These are phyloP conservation scores for Choanephora cucurbitarum DNA, from an alignment of 371 early-diverging fungal species.

Conservation along the genomic window DNA sequence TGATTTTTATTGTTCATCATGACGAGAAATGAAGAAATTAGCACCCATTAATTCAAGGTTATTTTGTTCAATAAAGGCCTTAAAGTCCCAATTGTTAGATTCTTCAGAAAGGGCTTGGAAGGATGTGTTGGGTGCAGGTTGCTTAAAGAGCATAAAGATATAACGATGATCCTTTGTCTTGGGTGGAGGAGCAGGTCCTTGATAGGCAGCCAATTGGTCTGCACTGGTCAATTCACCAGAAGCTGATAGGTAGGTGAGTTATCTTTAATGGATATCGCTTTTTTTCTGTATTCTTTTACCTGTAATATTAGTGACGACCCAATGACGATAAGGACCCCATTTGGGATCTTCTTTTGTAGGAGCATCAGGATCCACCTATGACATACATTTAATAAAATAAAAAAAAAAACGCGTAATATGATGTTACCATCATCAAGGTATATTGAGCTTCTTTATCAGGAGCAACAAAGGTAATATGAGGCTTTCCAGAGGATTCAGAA, in stretches of 20 bases:
- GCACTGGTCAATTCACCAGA: conserved; percentile 34
- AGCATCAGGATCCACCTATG: conserved; percentile 68
- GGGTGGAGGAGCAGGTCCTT: conserved; percentile 60
- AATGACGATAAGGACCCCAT: conserved; percentile 64
- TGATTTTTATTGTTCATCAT: conserved; percentile 19
- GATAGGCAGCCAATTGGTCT: conserved; percentile 42
- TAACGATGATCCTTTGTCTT: conserved; percentile 66
- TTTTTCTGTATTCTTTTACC: too few species aligned
- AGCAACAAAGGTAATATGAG: conserved; percentile 45
- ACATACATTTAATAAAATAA: neutral
- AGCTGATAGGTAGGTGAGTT: too few species aligned
- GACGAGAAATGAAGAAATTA: conserved; percentile 54
- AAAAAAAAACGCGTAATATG: too few species aligned
- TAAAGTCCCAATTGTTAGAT: conserved; percentile 46
- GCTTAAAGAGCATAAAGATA: conserved; percentile 64
- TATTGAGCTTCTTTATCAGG: conserved; percentile 47
- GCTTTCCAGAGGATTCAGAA: conserved; percentile 36
- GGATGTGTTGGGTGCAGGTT: conserved; percentile 28
- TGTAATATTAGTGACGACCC: conserved; percentile 62
- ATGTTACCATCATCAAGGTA: conserved; percentile 56
- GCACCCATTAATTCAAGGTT: conserved; percentile 55
- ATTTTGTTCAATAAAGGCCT: conserved; percentile 47
- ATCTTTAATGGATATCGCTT: too few species aligned
- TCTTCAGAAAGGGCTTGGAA: conserved; percentile 32
- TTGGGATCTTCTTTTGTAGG: conserved; percentile 57